Evolutionary conservation across 352 stramenopile genomes (phyloP), one percentile per base, ranked within the genome.

Genomic region (Phytopythium kandeliae): DNA sequence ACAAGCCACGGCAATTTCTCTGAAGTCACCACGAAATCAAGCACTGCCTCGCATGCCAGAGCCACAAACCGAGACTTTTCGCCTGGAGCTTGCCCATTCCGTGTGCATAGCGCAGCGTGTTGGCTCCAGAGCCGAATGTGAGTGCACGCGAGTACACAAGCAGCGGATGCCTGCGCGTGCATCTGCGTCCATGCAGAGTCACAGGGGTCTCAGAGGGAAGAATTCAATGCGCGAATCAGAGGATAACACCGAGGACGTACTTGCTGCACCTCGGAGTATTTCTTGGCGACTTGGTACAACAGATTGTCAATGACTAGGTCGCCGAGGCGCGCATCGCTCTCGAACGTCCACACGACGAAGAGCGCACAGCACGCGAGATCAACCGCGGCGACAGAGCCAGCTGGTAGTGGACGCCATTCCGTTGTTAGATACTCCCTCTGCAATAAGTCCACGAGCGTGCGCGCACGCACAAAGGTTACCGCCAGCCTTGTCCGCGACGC

Each of bases 261-360:
- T 30, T 51, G 45, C 11, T 72, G 66, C 10, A 84, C 71, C 25
- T 88, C 78, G 0, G 63, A 55, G 46, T 78, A 81, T 40, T 85
- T 88, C 63, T 92, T 92, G 30, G 78, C 64, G 13, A 89, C 67
- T 63, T 92, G 80, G 34, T 92, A 92, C 13, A 92, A 63, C 64
- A 92, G 62, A 55, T 88, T 92, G 43, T 89, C 80, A 22, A 85
- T 22, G 45, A 89, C 78, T 31, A 88, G 60, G 22, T 88, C 78
- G 24, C 67, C 65, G 13, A 92, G 57, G 16, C 60, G 63, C 21
- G 82, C 62, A 25, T 63, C 48, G 41, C 64, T 48, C 50, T 86
- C 78, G 33, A 73, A 54, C 13, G 59, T 55, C 54, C 65, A 77
- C 22, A 65, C 68, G 22, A 88, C 55, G 13, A 72, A 80, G 25